Evolutionary conservation across 2,329 filamentous ascomycete genomes (phyloP).

Genomic region (Hypoxylon rubiginosum): DNA sequence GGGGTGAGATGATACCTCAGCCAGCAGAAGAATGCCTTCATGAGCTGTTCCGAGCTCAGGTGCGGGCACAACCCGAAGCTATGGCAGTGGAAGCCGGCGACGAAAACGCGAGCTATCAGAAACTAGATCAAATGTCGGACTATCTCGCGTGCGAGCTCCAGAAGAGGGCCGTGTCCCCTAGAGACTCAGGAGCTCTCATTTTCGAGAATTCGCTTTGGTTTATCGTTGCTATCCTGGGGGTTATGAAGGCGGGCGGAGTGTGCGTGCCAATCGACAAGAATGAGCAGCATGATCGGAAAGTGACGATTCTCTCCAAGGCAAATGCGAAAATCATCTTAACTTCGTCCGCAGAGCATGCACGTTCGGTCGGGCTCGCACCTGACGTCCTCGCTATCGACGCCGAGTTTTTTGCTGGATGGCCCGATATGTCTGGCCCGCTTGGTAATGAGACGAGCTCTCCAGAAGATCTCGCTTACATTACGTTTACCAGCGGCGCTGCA

Average conservation of each 20-base stretch:
- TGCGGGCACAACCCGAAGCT: neutral
- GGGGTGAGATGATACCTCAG: neutral
- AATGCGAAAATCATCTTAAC: neutral
- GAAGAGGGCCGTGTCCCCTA: neutral
- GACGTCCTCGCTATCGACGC: neutral
- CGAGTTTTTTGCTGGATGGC: neutral
- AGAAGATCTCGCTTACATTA: slow-evolving; percentile 22
- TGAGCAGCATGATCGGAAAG: neutral
- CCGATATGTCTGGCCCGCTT: neutral
- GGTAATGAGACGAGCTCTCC: neutral
- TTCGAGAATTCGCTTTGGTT: slow-evolving; percentile 9
- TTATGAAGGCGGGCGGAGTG: slow-evolving; percentile 9
- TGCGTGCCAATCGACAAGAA: slow-evolving; percentile 7
- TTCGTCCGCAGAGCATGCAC: neutral
- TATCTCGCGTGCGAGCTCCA: neutral
- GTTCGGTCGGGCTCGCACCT: neutral
- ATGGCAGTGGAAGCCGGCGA: neutral
- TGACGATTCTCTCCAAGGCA: neutral
- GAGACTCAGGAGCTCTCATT: neutral
- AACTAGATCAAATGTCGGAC: neutral
- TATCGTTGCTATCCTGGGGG: neutral
- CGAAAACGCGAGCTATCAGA: neutral
- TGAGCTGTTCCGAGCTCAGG: neutral
- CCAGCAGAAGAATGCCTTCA: neutral
- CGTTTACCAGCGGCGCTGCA: slow-evolving; percentile 10